Percentiles rank a stretch among this genome's conserved stretches.
Evolutionary conservation across 2,329 filamentous ascomycete genomes (phyloP).

Genomic region (Didymella lethalis): DNA sequence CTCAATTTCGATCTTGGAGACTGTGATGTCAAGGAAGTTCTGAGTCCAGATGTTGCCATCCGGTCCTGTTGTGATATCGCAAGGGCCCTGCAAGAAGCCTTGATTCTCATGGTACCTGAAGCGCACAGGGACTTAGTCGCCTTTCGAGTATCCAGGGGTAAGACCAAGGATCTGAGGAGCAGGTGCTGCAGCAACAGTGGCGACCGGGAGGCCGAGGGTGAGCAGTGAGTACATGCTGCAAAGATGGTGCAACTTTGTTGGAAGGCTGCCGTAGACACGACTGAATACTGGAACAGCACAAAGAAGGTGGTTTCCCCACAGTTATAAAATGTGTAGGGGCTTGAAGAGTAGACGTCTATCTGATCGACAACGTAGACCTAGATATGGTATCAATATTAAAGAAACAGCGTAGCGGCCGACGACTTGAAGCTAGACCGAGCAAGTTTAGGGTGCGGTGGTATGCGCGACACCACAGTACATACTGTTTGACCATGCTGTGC

Average conservation of each 20-base stretch:
- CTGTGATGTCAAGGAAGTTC: slow-evolving; percentile 21
- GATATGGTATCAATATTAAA: slow-evolving; percentile 1
- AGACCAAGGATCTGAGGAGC: slow-evolving; percentile 16
- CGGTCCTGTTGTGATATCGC: slow-evolving; percentile 20
- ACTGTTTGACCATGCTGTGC: not conserved
- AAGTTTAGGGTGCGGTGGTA: not conserved
- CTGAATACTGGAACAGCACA: not conserved
- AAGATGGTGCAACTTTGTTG: not conserved
- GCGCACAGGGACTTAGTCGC: slow-evolving; percentile 13
- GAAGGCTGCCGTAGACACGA: not conserved
- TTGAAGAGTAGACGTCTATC: not conserved
- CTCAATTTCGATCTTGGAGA: slow-evolving; percentile 19
- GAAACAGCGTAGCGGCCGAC: not conserved
- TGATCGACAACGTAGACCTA: not conserved
- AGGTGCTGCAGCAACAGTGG: slow-evolving; percentile 6
- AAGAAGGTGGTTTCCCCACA: not conserved
- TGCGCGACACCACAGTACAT: not conserved
- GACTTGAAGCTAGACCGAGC: not conserved
- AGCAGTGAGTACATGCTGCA: slow-evolving; percentile 1
- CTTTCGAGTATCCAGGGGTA: slow-evolving; percentile 18
- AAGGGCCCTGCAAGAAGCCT: slow-evolving; percentile 15
- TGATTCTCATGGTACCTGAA: slow-evolving; percentile 20
- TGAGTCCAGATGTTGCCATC: slow-evolving; percentile 22
- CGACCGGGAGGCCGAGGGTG: not conserved
- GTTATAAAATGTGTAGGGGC: not conserved